Percentiles rank a stretch among this genome's conserved stretches.
Evolutionary conservation across 148 eudicot genomes (phyloP).

Genomic region (Camellia sinensis): DNA sequence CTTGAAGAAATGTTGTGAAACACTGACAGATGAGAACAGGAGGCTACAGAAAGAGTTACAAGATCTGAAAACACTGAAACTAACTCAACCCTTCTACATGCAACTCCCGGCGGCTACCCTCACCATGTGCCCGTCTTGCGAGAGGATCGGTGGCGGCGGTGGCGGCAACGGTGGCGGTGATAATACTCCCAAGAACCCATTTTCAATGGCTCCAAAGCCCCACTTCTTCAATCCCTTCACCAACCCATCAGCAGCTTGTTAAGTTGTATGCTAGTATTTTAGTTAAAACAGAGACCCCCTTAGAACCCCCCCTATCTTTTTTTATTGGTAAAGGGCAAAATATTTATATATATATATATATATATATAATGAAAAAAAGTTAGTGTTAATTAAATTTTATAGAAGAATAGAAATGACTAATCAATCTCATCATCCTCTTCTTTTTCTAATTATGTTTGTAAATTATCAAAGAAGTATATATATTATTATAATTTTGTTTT

Average conservation of each 20-base stretch:
- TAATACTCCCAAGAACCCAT: constrained; percentile 25
- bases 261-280: not conserved
- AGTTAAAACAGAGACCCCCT: not conserved
- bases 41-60: constrained; percentile 68
- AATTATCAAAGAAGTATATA: not conserved
- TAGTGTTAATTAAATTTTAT: constrained; percentile 6
- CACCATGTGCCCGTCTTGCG: constrained; percentile 84
- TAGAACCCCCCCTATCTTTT: constrained; percentile 6
- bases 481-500: constrained; percentile 18
- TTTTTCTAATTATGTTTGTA: constrained; percentile 18
- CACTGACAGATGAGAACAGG: constrained; percentile 69
- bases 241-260: constrained; percentile 52
- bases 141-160: constrained; percentile 37
- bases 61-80: constrained; percentile 55
- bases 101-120: constrained; percentile 71
- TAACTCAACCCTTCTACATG: constrained; percentile 57
- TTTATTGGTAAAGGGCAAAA: constrained; percentile 28
- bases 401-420: constrained; percentile 1
- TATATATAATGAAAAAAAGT: not conserved
- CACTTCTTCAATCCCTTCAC: constrained; percentile 42
- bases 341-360: not conserved
- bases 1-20: constrained; percentile 73
- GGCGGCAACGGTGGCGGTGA: not conserved
- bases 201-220: constrained; percentile 36
- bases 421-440: constrained; percentile 1